Conservation (phyloP, 306 rosid species). For the Malus sieversii region DNA sequence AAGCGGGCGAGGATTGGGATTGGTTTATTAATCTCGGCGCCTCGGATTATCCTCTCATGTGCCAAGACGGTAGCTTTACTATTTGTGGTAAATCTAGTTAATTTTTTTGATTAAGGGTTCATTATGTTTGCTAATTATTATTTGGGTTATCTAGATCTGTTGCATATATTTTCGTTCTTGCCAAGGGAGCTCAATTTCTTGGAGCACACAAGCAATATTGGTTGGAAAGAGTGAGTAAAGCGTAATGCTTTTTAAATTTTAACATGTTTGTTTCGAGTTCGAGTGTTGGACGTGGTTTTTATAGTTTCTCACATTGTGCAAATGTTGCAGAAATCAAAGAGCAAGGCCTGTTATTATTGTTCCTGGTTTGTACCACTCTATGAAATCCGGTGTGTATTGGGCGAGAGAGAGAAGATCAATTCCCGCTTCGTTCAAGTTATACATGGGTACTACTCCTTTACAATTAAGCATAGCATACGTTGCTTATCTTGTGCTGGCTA, state of each 20-base stretch:
- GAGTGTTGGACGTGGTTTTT: background rate
- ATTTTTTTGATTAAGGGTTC: background rate
- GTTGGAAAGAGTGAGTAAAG: slow-evolving; percentile 87
- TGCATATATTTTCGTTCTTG: slow-evolving; percentile 79
- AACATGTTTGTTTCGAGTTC: background rate
- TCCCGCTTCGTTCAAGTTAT: slow-evolving; percentile 85
- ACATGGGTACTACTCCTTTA: slow-evolving; percentile 45
- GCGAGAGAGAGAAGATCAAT: slow-evolving; percentile 86
- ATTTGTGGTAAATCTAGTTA: background rate
- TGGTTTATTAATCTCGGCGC: slow-evolving; percentile 89
- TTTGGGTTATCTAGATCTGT: slow-evolving; percentile 46
- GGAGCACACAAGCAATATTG: slow-evolving; percentile 81
- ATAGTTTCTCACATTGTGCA: background rate
- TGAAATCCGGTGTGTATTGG: slow-evolving; percentile 80
- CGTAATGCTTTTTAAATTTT: background rate
- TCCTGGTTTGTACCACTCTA: slow-evolving; percentile 76
- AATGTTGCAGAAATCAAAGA: slow-evolving; percentile 52
- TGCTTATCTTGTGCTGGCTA: background rate
- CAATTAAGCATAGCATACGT: background rate
- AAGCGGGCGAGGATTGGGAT: slow-evolving; percentile 67
- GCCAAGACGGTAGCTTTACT: slow-evolving; percentile 64
- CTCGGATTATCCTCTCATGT: slow-evolving; percentile 83
- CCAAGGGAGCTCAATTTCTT: slow-evolving; percentile 81
- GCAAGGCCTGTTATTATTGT: slow-evolving; percentile 77
- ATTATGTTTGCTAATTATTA: background rate